Evolutionary conservation across 768 basidiomycete species (phyloP), one percentile per base, ranked within the genome.

Genomic region (Xerocomus potaroensis): DNA sequence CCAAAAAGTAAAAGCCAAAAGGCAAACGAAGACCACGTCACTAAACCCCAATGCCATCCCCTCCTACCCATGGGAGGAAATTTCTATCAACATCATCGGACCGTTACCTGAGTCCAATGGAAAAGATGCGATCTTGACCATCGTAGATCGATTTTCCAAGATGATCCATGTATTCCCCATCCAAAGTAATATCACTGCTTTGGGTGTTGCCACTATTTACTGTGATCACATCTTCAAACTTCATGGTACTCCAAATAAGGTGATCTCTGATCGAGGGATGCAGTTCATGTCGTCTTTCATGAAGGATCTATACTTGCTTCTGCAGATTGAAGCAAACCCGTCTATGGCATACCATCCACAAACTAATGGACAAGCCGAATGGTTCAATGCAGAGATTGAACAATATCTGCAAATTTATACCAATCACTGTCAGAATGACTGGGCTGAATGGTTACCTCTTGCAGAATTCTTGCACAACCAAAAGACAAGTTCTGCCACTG

Each of bases 121-220:
- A 27, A 27, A 6, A 10, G 10, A 27, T 27, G 26, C 26, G 6
- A 27, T 27, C 10, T 10, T 27, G 5, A 10, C 10, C 10, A 10
- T 27, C 26, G 10, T 27, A 6, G 26, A 27, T 10, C 26, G 10
- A 10, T 27, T 27, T 27, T 27, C 26, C 26, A 27, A 27, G 10
- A 27, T 27, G 26, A 27, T 48, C 0, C 35, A 32, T 1, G 1
- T 21, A 1, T 24, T 40, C 1, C 31, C 23, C 0, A 1, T 24
- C 0, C 0, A 3, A 0, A 12, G 26, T 4, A 27, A n/a, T 0
- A 29, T 44, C 15, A 15, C 26, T 0, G 26, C 23, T 0, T 38
- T 48, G 1, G 43, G 42, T 4, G 33, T 44, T 2, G 18, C 43
- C 7, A 36, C 3, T 0, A 3, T 44, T 2, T 44, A 21, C 16